Conservation (phyloP, 768 basidiomycete species). For the Pleurotus platypus region DNA sequence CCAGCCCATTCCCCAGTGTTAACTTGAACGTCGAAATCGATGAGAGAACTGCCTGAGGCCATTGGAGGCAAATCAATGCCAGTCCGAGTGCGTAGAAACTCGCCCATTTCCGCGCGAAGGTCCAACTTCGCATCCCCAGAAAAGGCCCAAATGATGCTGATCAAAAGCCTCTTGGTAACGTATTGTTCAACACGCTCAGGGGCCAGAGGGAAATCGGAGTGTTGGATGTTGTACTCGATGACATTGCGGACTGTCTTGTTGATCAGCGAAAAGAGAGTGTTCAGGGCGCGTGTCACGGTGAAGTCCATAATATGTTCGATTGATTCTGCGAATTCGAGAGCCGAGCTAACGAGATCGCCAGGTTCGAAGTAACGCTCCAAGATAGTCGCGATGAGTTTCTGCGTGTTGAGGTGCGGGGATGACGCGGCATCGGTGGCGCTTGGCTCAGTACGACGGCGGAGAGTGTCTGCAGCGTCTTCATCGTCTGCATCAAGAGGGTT, state of each 20-base stretch:
- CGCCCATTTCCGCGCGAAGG: conserved; percentile 83
- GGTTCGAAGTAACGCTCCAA: conserved; percentile 81
- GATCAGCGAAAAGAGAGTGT: conserved; percentile 93
- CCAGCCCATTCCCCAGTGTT: conserved; percentile 81
- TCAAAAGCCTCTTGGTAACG: conserved; percentile 82
- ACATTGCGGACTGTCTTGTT: conserved; percentile 95
- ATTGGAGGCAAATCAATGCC: conserved; percentile 87
- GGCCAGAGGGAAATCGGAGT: conserved; percentile 89
- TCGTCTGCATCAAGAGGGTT: conserved; percentile 87
- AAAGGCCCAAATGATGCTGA: conserved; percentile 97
- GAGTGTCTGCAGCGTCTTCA: conserved; percentile 64
- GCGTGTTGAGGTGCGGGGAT: conserved; percentile 66
- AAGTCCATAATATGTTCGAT: conserved; percentile 99
- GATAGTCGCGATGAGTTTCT: conserved; percentile 70
- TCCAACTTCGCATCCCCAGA: conserved; percentile 95
- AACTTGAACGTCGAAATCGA: conserved; percentile 94
- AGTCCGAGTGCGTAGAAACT: conserved; percentile 79
- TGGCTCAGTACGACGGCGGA: conserved; percentile 57
- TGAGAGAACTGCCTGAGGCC: conserved; percentile 72
- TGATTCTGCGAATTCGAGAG: conserved; percentile 75
- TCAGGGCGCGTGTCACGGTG: conserved; percentile 85
- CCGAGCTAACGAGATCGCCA: conserved; percentile 77
- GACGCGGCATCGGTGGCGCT: conserved; percentile 42
- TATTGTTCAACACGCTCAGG: conserved; percentile 87
- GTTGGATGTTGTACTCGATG: conserved; percentile 92